Evolutionary conservation across 371 early-diverging fungal species (phyloP), one percentile per base, ranked within the genome.

Genomic region (Dichotomocladium elegans): DNA sequence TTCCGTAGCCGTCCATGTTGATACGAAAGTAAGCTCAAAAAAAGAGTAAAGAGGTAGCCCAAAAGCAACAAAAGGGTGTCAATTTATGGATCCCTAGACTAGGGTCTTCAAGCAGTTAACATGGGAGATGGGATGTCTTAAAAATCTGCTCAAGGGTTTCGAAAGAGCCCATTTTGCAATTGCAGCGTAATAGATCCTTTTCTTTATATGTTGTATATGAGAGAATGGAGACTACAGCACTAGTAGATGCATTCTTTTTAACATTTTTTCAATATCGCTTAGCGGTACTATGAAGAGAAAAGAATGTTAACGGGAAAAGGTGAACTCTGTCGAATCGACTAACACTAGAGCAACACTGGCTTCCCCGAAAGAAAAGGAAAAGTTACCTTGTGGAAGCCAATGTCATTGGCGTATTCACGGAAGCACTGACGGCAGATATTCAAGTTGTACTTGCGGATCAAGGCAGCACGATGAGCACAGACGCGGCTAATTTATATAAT

Each of bases 391-490:
- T 80, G 77, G 87, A 99, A 98, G 64, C 99, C 99, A 82, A 99
- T 99, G 74, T 96, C 96, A 57, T 76, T 79, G 76, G 99, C 86
- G 82, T 99, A 92, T 85, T 99, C 97, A 82, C 99, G 97, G 93
- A 99, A 99, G 90, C 99, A 99, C 86, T 99, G 98, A 87, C 99
- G 94, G 91, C 99, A 99, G 68, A 99, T 82, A 88, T 96, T 91
- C 60, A 99, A 82, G 64, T 87, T 89, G 88, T 98, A 98, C 88
- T 98, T 99, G 87, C 99, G 96, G 85, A 99, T 99, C 68, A 99
- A 87, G 87, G 99, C 99, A 68, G 96, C 96, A 69, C 89, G 94
- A 90, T 99, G 97, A 60, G 93, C 87, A 82, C 94, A 96, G 77
- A 96, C 95, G 67, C 99, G 94, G 89, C 95, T 93, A 68, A 6